Evolutionary conservation across 148 eudicot genomes (phyloP).

Genomic region (Rhododendron molle): DNA sequence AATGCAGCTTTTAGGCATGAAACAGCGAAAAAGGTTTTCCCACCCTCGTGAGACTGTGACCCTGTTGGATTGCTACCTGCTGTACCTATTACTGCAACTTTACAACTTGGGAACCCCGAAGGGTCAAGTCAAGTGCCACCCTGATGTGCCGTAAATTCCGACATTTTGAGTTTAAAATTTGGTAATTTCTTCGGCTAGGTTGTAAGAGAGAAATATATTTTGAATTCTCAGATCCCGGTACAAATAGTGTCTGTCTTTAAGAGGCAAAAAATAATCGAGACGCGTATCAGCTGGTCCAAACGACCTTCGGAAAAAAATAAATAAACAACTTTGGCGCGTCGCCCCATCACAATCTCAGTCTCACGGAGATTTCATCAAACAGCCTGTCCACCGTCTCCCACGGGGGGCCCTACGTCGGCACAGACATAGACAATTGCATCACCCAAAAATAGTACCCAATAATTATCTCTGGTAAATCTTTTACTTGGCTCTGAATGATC

Average conservation of each 20-base stretch:
- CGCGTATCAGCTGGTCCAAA: no score
- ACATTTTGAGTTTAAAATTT: no score
- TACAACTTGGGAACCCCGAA: neutral
- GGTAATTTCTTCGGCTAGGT: no score
- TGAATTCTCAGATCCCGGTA: no score
- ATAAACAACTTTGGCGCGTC: neutral
- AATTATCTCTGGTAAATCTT: constrained; percentile 6
- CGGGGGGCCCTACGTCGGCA: constrained; percentile 45
- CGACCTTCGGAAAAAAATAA: no score
- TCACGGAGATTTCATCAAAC: constrained; percentile 9
- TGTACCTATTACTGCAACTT: neutral
- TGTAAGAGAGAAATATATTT: no score
- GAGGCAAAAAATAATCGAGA: no score
- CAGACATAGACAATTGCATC: constrained; percentile 32
- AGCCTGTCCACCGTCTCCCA: neutral
- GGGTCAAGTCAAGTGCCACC: neutral
- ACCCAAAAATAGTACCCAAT: constrained; percentile 8
- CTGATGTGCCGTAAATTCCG: no score
- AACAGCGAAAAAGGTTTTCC: neutral
- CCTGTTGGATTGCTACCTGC: neutral
- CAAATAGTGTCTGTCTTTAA: no score
- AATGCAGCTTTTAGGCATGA: neutral
- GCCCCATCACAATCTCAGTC: constrained; percentile 1
- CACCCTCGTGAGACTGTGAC: neutral
- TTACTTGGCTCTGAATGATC: constrained; percentile 21